A percentile compares a stretch with the other conserved stretches of the same genome.
phyloP scores from a whole-genome alignment of 2,329 filamentous ascomycete genomes.

The Penicillium rolfsii region DNA sequence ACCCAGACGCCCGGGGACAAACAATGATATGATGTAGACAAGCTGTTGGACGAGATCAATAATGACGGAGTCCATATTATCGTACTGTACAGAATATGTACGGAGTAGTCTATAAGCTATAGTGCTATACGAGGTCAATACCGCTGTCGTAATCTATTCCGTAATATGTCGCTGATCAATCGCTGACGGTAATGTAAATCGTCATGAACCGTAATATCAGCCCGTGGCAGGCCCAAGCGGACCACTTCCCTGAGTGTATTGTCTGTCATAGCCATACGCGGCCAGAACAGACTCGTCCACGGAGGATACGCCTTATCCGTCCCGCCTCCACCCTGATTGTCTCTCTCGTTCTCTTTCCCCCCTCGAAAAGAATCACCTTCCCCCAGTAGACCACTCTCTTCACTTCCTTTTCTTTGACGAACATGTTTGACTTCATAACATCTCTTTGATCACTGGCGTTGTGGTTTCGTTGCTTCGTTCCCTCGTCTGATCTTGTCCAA shows the following conservation, averaged over 20 bases:
- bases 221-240: neutral
- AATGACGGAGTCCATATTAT: neutral
- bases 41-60: neutral
- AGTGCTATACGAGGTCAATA: neutral
- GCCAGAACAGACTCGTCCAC: conserved; percentile 10
- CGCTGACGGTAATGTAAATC: neutral
- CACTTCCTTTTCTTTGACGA: neutral
- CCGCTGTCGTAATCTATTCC: neutral
- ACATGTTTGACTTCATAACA: neutral
- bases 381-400: conserved; percentile 2
- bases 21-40: neutral
- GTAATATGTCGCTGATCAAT: neutral
- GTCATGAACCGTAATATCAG: neutral
- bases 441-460: conserved; percentile 8
- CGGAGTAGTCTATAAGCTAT: neutral
- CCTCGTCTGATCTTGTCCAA: conserved; percentile 7
- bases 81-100: no score
- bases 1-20: neutral
- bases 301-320: conserved; percentile 29
- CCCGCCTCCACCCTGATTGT: conserved; percentile 15
- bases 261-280: neutral
- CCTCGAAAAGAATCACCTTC: neutral
- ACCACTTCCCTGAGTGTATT: neutral
- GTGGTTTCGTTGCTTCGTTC: conserved; percentile 14
- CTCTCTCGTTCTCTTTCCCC: conserved; percentile 12